Percentiles rank a stretch among this genome's conserved stretches.
Evolutionary conservation across 495 filamentous ascomycete genomes (phyloP).

Genomic region (Immersiella caudata): DNA sequence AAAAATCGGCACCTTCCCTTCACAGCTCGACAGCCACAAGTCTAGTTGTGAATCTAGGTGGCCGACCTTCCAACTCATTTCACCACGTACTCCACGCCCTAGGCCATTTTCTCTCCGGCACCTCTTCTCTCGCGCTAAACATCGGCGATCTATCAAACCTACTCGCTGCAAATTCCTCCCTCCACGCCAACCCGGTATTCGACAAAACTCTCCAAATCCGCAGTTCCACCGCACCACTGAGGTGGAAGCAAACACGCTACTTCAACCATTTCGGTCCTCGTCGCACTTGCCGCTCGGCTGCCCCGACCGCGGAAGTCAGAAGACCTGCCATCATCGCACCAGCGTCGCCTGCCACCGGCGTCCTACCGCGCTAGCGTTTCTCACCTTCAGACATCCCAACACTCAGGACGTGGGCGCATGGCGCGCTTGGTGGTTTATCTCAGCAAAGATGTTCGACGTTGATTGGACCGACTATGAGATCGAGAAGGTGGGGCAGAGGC

Average conservation of each 20-base stretch:
- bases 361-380: neutral
- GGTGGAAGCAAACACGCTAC: slow-evolving; percentile 5
- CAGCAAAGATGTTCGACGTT: slow-evolving; percentile 53
- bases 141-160: neutral
- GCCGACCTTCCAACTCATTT: neutral
- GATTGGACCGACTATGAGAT: slow-evolving; percentile 51
- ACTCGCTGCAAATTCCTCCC: neutral
- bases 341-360: neutral
- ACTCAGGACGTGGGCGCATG: neutral
- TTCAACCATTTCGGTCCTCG: neutral
- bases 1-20: neutral
- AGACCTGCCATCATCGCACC: neutral
- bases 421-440: neutral
- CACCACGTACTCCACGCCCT: neutral
- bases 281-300: neutral
- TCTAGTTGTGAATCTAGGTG: neutral
- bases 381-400: neutral
- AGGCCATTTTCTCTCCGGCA: neutral
- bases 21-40: neutral
- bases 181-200: neutral
- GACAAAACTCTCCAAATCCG: neutral
- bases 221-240: neutral
- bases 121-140: neutral
- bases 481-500: slow-evolving; percentile 50
- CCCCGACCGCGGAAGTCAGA: neutral